Evolutionary conservation across 2,329 filamentous ascomycete species (phyloP), one percentile per base, ranked within the genome.

Genomic region (Apiospora hydei): DNA sequence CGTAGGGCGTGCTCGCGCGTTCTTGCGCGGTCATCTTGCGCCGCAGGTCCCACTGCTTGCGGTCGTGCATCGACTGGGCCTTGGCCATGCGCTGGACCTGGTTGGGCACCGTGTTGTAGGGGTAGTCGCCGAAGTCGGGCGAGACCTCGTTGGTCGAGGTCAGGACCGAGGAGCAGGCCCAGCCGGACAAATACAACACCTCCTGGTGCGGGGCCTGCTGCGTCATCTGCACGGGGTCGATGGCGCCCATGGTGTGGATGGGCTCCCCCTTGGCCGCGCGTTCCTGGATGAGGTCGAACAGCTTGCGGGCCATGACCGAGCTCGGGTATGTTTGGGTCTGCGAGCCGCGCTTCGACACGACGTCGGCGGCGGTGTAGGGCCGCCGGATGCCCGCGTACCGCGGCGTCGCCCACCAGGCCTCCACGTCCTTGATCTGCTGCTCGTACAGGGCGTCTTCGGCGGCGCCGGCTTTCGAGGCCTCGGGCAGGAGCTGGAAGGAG

Each of bases 211-310:
- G 90, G 21, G 96, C 96, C 85, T 98, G 96, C 83, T 99, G 96
- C 68, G 96, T 98, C 96, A 99, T 98, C 85, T 99, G 96, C 14
- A 98, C 91, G n/a, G 96, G 96, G 80, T 99, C 96, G 83, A 99
- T 97, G 73, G 95, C 96, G 77, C 96, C 96, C 93, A 99, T 95
- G 21, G 96, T 98, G 82, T 98, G 96, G 73, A 98, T 93, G 26
- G 96, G 96, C 82, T 97, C 89, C 74, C 94, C 94, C 78, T 92
- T 90, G 51, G 92, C 89, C 66, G 90, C 89, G 75, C 93, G 89
- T 83, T 97, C 92, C 75, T 93, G 92, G 71, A 99, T 86, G 76
- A 98, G 84, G 81, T 97, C 92, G 84, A 98, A 99, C 6, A 99
- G 88, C 84, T 99, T 98, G 79, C 94, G 89, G 0, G 96, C 96